phyloP scores from a whole-genome alignment of 306 rosid genomes.

The Quercus cerris region DNA sequence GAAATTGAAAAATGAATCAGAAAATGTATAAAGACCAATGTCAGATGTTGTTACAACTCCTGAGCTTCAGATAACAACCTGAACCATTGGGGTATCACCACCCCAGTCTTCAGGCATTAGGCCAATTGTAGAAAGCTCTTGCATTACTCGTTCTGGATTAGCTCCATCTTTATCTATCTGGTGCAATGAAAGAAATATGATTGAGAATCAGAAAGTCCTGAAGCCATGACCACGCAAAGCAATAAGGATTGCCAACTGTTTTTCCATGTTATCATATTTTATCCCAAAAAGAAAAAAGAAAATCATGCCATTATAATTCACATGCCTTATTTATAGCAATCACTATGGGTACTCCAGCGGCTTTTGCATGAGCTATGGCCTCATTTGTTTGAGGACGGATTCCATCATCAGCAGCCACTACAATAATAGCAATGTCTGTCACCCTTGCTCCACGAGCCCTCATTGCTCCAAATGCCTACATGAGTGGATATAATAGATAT shows the following conservation, averaged over 20 bases:
- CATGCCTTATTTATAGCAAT: conserved; percentile 94
- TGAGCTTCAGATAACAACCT: conserved; percentile 50
- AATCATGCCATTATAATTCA: conserved; percentile 7
- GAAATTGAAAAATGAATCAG: conserved; percentile 18
- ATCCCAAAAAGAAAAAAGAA: not conserved
- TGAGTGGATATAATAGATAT: conserved; percentile 33
- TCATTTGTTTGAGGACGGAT: conserved; percentile 97
- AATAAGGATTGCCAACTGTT: conserved; percentile 9
- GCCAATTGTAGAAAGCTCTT: conserved; percentile 92
- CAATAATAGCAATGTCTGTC: conserved; percentile 90
- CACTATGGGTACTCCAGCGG: conserved; percentile 92
- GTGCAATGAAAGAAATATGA: conserved; percentile 21
- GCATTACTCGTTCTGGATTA: conserved; percentile 94
- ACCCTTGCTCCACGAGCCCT: conserved; percentile 99
- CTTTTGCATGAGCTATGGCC: conserved; percentile 98
- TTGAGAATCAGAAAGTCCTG: conserved; percentile 13
- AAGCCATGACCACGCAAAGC: conserved; percentile 24
- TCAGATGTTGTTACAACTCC: conserved; percentile 12
- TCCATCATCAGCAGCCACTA: conserved; percentile 99
- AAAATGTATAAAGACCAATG: conserved; percentile 17
- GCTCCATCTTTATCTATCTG: conserved; percentile 98
- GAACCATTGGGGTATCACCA: conserved; percentile 91
- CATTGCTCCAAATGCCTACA: conserved; percentile 99
- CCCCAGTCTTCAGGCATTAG: conserved; percentile 99
- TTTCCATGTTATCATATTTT: conserved; percentile 2